Conservation (phyloP, 768 basidiomycete genomes). For the Auricularia auricula-judae region DNA sequence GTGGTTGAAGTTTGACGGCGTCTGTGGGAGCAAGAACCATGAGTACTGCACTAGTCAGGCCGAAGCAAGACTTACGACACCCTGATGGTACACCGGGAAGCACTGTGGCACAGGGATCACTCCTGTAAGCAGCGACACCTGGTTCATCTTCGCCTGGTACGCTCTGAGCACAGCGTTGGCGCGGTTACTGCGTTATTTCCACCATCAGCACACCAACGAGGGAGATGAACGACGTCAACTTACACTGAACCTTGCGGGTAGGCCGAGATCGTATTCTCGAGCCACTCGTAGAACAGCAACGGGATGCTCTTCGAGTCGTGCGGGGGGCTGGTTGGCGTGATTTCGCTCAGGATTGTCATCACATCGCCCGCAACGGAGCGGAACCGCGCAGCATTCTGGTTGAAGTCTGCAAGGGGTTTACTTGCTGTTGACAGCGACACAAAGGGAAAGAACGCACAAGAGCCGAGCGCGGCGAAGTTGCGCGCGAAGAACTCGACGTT, state of each 20-base stretch:
- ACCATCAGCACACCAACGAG: background rate
- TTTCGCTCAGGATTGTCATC: background rate
- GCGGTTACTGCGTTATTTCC: background rate
- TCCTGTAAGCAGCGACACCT: background rate
- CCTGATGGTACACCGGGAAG: background rate
- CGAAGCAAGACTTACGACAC: background rate
- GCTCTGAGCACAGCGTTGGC: background rate
- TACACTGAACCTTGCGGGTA: background rate
- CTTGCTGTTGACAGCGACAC: too few relatives aligned
- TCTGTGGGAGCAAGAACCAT: background rate
- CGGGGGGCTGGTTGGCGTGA: background rate
- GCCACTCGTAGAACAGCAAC: background rate
- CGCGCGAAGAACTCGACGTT: background rate
- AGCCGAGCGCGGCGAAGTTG: background rate
- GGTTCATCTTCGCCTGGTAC: background rate
- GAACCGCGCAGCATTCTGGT: background rate
- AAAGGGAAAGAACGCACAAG: too few relatives aligned
- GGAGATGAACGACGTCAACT: background rate
- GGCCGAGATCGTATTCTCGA: background rate
- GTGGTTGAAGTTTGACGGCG: background rate
- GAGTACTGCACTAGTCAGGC: background rate
- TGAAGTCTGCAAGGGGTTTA: background rate
- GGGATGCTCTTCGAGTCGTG: background rate
- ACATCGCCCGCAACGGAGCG: background rate
- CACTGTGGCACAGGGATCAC: background rate